Evolutionary conservation across 495 filamentous ascomycete genomes (phyloP).

Genomic region (Opeltia flavorubescens): DNA sequence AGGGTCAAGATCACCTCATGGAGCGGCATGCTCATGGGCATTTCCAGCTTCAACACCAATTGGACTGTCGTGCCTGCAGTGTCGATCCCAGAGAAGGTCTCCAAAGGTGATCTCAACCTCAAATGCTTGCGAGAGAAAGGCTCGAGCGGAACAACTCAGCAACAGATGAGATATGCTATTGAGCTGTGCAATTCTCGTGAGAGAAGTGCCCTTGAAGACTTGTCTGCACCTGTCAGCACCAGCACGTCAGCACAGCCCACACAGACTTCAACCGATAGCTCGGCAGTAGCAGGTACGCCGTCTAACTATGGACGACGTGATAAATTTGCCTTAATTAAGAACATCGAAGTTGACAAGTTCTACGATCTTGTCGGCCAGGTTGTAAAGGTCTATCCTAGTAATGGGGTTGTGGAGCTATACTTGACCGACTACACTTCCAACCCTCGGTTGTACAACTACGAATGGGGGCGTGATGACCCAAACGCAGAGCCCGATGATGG

Average conservation of each 20-base stretch:
- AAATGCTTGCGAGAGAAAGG: conserved; percentile 13
- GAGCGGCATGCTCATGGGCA: conserved; percentile 13
- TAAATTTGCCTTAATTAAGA: conserved; percentile 53
- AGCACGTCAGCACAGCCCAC: conserved; percentile 1
- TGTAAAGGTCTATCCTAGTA: conserved; percentile 43
- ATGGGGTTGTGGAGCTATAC: conserved; percentile 46
- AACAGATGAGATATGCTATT: conserved; percentile 14
- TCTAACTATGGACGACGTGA: conserved; percentile 10
- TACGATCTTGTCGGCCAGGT: conserved; percentile 68
- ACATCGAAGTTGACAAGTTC: conserved; percentile 41
- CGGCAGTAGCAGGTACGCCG: neutral
- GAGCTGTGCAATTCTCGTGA: conserved; percentile 14
- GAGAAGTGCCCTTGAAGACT: conserved; percentile 4
- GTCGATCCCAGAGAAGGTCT: conserved; percentile 19
- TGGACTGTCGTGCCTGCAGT: conserved; percentile 17
- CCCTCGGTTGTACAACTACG: conserved; percentile 41
- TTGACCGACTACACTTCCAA: conserved; percentile 81
- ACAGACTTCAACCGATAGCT: neutral
- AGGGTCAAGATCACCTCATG: conserved; percentile 24
- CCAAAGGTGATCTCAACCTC: conserved; percentile 18
- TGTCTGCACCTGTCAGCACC: neutral
- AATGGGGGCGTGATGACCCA: conserved; percentile 26
- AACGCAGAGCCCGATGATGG: conserved; percentile 33
- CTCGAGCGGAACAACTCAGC: conserved; percentile 5
- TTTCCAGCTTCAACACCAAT: conserved; percentile 14